Evolutionary conservation across 2,329 filamentous ascomycete species (phyloP).

Genomic region (Trichoderma atroviride): DNA sequence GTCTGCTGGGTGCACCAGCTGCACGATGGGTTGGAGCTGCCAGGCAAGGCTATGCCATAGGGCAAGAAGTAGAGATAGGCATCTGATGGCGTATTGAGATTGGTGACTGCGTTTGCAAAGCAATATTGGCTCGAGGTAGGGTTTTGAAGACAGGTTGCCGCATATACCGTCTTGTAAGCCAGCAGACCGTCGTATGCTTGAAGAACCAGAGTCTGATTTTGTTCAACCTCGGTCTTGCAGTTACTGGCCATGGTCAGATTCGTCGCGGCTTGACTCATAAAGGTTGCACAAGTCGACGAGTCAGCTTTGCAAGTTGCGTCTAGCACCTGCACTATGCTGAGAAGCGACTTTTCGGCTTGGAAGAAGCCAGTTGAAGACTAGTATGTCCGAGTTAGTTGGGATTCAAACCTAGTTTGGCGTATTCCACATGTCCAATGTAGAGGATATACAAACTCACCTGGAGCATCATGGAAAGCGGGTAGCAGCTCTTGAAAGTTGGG

Average conservation of each 20-base stretch:
- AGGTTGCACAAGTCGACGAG: conserved; percentile 63
- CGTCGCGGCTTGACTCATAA: conserved; percentile 66
- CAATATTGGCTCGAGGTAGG: conserved; percentile 68
- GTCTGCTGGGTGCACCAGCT: conserved; percentile 74
- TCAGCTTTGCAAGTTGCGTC: conserved; percentile 76
- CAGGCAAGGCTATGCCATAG: conserved; percentile 71
- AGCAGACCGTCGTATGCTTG: conserved; percentile 76
- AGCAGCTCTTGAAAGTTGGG: conserved; percentile 70
- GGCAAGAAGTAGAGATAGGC: conserved; percentile 85
- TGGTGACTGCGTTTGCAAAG: conserved; percentile 83
- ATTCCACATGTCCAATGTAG: neutral
- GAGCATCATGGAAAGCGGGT: conserved; percentile 82
- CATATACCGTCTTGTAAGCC: conserved; percentile 77
- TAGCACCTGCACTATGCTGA: conserved; percentile 74
- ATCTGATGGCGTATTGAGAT: conserved; percentile 68
- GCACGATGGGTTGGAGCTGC: conserved; percentile 71
- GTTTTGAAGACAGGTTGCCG: conserved; percentile 77
- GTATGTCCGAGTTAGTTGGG: conserved; percentile 31
- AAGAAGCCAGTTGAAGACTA: conserved; percentile 87
- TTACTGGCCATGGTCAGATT: conserved; percentile 64
- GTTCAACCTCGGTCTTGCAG: conserved; percentile 72
- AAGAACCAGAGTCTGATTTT: conserved; percentile 69
- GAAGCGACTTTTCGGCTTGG: conserved; percentile 69
- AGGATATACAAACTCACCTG: conserved; percentile 56
- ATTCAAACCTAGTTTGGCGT: neutral